These are phyloP conservation scores for Aspergillus hancockii DNA, from an alignment of 495 filamentous ascomycete species.

Conservation along the genomic window DNA sequence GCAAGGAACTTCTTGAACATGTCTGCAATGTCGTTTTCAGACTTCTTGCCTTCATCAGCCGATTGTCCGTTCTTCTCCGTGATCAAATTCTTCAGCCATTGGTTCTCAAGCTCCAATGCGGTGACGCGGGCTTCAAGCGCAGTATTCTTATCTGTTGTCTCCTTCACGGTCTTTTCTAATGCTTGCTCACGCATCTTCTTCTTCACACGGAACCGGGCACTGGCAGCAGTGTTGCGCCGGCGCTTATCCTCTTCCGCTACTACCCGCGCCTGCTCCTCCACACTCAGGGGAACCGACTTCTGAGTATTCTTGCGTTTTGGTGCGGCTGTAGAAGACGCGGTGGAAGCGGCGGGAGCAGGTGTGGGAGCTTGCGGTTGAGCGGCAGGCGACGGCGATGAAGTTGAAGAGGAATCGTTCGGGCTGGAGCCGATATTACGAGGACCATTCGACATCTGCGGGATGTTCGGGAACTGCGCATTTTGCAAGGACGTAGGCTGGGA, in stretches of 20 bases:
- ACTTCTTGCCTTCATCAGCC: slow-evolving; percentile 36
- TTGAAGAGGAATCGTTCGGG: slow-evolving; percentile 27
- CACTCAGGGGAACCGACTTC: slow-evolving; percentile 33
- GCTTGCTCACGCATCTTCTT: slow-evolving; percentile 98
- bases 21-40: slow-evolving; percentile 46
- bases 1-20: slow-evolving; percentile 54
- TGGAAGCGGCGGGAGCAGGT: slow-evolving; percentile 14
- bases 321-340: slow-evolving; percentile 22
- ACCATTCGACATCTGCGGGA: slow-evolving; percentile 25
- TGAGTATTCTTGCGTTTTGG: slow-evolving; percentile 45
- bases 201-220: slow-evolving; percentile 95
- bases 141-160: slow-evolving; percentile 80
- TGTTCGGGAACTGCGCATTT: slow-evolving; percentile 29
- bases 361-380: slow-evolving; percentile 18
- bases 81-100: slow-evolving; percentile 91
- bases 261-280: slow-evolving; percentile 57
- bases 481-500: slow-evolving; percentile 28
- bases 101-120: slow-evolving; percentile 91
- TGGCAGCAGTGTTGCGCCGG: slow-evolving; percentile 92
- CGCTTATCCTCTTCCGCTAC: slow-evolving; percentile 98
- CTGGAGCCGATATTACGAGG: slow-evolving; percentile 22
- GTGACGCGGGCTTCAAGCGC: slow-evolving; percentile 79
- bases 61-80: slow-evolving; percentile 79
- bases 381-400: slow-evolving; percentile 19
- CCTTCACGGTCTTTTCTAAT: slow-evolving; percentile 85